phyloP scores from a whole-genome alignment of 805 yeast genomes.

The Nakazawaea anatomiae region DNA sequence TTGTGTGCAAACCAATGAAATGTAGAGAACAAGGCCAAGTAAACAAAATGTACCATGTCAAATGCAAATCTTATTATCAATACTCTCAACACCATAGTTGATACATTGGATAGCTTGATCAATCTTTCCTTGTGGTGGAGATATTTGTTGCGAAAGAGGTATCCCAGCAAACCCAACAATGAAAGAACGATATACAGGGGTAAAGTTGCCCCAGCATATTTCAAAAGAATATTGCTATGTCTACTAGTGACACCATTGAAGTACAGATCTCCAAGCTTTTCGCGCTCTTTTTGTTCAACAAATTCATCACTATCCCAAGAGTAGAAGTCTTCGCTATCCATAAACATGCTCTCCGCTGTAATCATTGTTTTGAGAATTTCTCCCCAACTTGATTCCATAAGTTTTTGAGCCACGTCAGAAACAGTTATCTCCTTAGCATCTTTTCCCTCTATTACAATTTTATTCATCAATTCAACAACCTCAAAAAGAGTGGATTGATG shows the following conservation, averaged over 20 bases:
- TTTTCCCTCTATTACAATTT: too few relatives aligned
- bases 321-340: too few relatives aligned
- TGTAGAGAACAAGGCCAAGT: neutral
- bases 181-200: neutral
- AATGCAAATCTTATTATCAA: neutral
- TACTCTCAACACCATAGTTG: neutral
- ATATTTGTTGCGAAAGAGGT: neutral
- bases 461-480: too few relatives aligned
- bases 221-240: neutral
- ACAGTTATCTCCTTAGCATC: too few relatives aligned
- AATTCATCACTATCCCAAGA: too few relatives aligned
- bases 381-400: too few relatives aligned
- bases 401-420: too few relatives aligned
- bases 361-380: too few relatives aligned
- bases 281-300: too few relatives aligned
- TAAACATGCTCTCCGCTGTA: too few relatives aligned
- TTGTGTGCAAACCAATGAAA: neutral
- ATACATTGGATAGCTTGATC: neutral
- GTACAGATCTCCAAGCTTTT: too few relatives aligned
- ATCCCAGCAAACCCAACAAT: neutral
- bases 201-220: neutral
- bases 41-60: neutral
- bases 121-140: neutral
- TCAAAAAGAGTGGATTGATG: too few relatives aligned
- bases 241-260: neutral